A percentile compares a stretch with the other conserved stretches of the same genome.
Conservation (phyloP, 208 protist species). For the Trypanosoma caninum region DNA sequence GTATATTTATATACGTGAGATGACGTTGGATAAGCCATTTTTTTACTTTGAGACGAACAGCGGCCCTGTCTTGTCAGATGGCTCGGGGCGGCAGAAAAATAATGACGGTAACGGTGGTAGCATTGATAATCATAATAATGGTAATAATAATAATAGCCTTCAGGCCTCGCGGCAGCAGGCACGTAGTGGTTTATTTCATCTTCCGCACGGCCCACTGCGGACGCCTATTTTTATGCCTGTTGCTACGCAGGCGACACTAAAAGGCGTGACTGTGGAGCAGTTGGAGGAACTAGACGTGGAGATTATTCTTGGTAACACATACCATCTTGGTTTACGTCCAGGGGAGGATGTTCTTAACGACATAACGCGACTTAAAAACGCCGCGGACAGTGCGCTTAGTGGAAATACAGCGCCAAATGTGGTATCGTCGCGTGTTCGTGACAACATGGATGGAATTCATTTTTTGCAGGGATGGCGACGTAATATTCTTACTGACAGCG, state of each 20-base stretch:
- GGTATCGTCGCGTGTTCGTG: slow-evolving; percentile 31
- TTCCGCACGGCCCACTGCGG: slow-evolving; percentile 86
- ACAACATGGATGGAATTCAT: slow-evolving; percentile 96
- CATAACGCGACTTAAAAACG: slow-evolving; percentile 68
- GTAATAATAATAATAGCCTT: not conserved
- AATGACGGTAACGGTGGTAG: no score
- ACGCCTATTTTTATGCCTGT: slow-evolving; percentile 99
- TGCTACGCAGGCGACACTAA: slow-evolving; percentile 97
- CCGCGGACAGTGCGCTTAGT: slow-evolving; percentile 11
- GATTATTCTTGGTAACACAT: slow-evolving; percentile 99
- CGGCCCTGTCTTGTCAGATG: slow-evolving; percentile 26
- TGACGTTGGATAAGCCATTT: slow-evolving; percentile 18
- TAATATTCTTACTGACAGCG: slow-evolving; percentile 97
- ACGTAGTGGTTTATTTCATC: slow-evolving; percentile 77
- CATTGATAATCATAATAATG: not conserved
- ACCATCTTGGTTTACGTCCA: slow-evolving; percentile 96
- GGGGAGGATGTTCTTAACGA: slow-evolving; percentile 84
- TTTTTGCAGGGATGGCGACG: slow-evolving; percentile 95
- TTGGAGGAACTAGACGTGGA: slow-evolving; percentile 92
- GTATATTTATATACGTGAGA: no score
- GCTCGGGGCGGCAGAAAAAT: not conserved
- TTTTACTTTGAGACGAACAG: slow-evolving; percentile 72
- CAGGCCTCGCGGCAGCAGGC: slow-evolving; percentile 32
- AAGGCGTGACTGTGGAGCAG: slow-evolving; percentile 94
- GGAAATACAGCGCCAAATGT: not conserved